A percentile compares a stretch with the other conserved stretches of the same genome.
phyloP scores from a whole-genome alignment of 805 yeast species.

The Metschnikowia peoriensis region DNA sequence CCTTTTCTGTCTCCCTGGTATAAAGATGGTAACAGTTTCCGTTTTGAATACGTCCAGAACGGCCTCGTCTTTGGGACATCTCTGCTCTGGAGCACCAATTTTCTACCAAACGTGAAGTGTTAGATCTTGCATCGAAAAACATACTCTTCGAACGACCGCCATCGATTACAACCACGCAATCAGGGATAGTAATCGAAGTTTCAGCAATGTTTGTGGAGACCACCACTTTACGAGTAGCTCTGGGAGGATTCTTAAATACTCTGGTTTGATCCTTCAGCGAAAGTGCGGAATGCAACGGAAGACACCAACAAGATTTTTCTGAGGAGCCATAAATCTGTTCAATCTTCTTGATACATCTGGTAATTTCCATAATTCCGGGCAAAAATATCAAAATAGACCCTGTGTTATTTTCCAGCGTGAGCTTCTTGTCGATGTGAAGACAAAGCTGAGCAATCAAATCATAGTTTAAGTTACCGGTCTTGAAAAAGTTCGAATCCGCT shows the following conservation, averaged over 20 bases:
- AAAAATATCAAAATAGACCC: constrained; percentile 85
- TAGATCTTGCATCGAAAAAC: constrained; percentile 63
- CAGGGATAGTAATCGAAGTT: constrained; percentile 95
- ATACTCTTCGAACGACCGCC: constrained; percentile 81
- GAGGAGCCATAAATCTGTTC: constrained; percentile 14
- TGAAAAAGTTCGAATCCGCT: constrained; percentile 65
- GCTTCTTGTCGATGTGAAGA: constrained; percentile 47
- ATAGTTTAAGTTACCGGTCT: constrained; percentile 68
- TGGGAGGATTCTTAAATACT: constrained; percentile 61
- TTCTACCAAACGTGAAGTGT: constrained; percentile 71
- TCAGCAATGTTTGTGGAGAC: constrained; percentile 95
- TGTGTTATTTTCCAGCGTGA: constrained; percentile 37
- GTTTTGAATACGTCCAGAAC: constrained; percentile 92
- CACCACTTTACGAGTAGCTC: constrained; percentile 68
- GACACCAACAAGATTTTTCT: constrained; percentile 32
- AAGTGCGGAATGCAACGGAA: constrained; percentile 89
- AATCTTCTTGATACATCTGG: constrained; percentile 51
- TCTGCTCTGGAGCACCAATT: constrained; percentile 90
- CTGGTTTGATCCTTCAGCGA: constrained; percentile 77
- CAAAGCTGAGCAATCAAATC: constrained; percentile 64
- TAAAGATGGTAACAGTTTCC: constrained; percentile 83
- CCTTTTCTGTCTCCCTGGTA: constrained; percentile 53
- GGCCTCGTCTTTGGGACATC: constrained; percentile 86
- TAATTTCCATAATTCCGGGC: constrained; percentile 91
- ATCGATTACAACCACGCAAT: constrained; percentile 89